phyloP scores from a whole-genome alignment of 495 filamentous ascomycete genomes.

The Podospora appendiculata region DNA sequence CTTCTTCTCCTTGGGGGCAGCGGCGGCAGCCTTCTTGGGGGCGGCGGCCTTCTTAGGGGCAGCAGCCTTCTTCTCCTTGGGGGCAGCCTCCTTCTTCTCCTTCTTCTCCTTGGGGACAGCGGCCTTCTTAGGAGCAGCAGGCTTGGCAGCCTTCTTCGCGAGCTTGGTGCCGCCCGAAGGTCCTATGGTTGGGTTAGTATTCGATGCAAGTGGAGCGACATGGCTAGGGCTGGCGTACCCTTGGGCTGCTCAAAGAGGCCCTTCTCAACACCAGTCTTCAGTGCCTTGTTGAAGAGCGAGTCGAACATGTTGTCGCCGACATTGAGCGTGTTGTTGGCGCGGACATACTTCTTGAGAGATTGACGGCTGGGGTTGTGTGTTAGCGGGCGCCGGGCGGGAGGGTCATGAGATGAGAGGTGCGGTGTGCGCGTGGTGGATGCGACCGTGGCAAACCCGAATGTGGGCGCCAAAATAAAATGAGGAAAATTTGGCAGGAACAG shows the following conservation, averaged over 20 bases:
- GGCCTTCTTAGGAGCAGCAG: slow-evolving; percentile 32
- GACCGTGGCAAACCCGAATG: not conserved
- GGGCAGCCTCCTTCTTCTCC: slow-evolving; percentile 28
- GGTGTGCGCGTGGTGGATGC: not conserved
- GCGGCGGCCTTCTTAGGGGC: slow-evolving; percentile 29
- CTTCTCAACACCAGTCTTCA: slow-evolving; percentile 83
- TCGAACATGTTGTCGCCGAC: slow-evolving; percentile 71
- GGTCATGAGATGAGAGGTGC: slow-evolving; percentile 2
- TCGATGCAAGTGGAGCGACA: not conserved
- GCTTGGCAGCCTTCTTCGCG: slow-evolving; percentile 64
- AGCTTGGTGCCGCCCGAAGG: slow-evolving; percentile 95
- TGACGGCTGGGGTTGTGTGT: slow-evolving; percentile 59
- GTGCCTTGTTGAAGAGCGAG: slow-evolving; percentile 84
- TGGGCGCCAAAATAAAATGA: not conserved
- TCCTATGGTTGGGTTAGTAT: slow-evolving; percentile 43
- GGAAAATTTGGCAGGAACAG: slow-evolving; percentile 1
- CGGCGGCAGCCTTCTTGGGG: slow-evolving; percentile 23
- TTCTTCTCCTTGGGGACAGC: slow-evolving; percentile 29
- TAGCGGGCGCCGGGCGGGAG: slow-evolving; percentile 23
- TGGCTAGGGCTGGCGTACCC: slow-evolving; percentile 50
- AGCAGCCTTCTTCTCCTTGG: slow-evolving; percentile 32
- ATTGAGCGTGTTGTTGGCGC: slow-evolving; percentile 85
- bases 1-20: slow-evolving; percentile 18
- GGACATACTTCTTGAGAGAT: slow-evolving; percentile 96
- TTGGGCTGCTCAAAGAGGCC: slow-evolving; percentile 89